Conservation (phyloP, 164 flowering plant genomes). For the Stephania japonica region DNA sequence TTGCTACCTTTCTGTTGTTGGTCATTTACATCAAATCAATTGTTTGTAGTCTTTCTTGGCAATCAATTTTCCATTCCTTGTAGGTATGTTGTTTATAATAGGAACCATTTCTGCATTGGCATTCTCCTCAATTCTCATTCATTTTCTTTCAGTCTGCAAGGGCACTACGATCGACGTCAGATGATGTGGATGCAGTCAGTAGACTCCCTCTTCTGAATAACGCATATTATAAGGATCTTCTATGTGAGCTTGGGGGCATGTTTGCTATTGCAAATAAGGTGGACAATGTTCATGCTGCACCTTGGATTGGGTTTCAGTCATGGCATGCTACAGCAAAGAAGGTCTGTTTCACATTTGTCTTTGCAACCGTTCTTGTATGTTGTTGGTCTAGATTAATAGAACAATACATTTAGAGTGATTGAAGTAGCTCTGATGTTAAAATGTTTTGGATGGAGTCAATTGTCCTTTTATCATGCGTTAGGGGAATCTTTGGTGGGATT, state of each 20-base stretch:
- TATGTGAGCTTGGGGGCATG: conserved; percentile 95
- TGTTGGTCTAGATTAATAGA: neutral
- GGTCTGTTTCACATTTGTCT: conserved; percentile 33
- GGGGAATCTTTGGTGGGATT: neutral
- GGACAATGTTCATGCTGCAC: conserved; percentile 77
- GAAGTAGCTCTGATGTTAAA: neutral
- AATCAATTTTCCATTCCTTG: neutral
- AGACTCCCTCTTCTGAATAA: conserved; percentile 79
- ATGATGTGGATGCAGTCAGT: conserved; percentile 87
- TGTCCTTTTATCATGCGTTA: neutral
- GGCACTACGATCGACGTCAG: conserved; percentile 63
- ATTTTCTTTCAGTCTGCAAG: conserved; percentile 44
- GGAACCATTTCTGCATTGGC: neutral
- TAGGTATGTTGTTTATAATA: neutral
- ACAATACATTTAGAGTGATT: neutral
- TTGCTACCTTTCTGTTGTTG: neutral
- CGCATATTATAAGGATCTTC: conserved; percentile 56
- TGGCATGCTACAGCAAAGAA: conserved; percentile 90
- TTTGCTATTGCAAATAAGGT: conserved; percentile 77
- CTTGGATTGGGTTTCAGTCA: conserved; percentile 99
- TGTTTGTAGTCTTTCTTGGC: neutral
- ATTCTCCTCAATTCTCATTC: conserved; percentile 13
- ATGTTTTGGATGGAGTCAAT: neutral
- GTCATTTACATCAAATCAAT: neutral
- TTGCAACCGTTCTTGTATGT: neutral